phyloP scores from a whole-genome alignment of 1,139 yeast genomes.

The Blastobotrys serpentis region DNA sequence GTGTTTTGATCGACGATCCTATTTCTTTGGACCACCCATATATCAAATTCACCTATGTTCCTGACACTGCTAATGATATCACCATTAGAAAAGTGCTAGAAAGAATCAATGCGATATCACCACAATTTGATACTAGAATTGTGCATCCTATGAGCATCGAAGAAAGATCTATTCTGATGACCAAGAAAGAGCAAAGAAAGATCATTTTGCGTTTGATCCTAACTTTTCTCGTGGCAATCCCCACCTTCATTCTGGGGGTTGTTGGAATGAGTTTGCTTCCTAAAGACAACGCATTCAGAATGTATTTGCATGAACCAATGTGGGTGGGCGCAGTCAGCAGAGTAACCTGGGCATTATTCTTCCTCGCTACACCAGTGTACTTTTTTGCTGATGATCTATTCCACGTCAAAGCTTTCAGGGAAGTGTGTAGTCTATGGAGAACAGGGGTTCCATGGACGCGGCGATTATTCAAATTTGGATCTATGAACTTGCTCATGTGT shows the following conservation, averaged over 20 bases:
- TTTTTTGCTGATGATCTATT: slow-evolving; percentile 73
- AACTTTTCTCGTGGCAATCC: slow-evolving; percentile 57
- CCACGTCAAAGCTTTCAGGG: slow-evolving; percentile 64
- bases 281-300: slow-evolving; percentile 43
- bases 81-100: slow-evolving; percentile 54
- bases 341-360: slow-evolving; percentile 62
- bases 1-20: slow-evolving; percentile 54
- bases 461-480: slow-evolving; percentile 66
- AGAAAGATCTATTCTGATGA: slow-evolving; percentile 56
- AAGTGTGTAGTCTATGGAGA: slow-evolving; percentile 57
- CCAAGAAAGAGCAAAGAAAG: slow-evolving; percentile 49
- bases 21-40: slow-evolving; percentile 56
- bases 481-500: slow-evolving; percentile 71
- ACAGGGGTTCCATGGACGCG: slow-evolving; percentile 55
- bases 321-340: slow-evolving; percentile 66
- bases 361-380: slow-evolving; percentile 70
- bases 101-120: slow-evolving; percentile 49
- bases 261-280: slow-evolving; percentile 67
- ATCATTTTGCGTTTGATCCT: slow-evolving; percentile 50
- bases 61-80: slow-evolving; percentile 46
- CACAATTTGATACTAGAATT: slow-evolving; percentile 53
- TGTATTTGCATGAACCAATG: slow-evolving; percentile 59
- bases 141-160: slow-evolving; percentile 60
- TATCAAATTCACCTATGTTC: slow-evolving; percentile 63
- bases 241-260: slow-evolving; percentile 67